Evolutionary conservation across 2,329 filamentous ascomycete genomes (phyloP).

Genomic region (Pseudogymnoascus sp.): DNA sequence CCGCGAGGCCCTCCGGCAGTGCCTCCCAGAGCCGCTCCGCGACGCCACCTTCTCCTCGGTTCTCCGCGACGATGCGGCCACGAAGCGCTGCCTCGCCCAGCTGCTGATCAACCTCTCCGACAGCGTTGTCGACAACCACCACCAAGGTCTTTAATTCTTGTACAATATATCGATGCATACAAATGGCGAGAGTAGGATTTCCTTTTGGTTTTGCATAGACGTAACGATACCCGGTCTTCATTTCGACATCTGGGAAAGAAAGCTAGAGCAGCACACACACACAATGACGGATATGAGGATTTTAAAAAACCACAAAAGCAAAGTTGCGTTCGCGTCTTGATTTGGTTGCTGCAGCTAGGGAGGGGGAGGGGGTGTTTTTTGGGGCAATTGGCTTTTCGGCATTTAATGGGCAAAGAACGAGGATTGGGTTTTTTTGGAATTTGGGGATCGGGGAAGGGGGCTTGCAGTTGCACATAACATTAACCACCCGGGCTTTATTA

Average conservation of each 20-base stretch:
- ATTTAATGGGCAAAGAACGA: background rate
- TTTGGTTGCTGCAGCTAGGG: slow-evolving; percentile 7
- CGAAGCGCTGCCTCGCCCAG: slow-evolving; percentile 95
- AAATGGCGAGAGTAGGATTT: slow-evolving; percentile 20
- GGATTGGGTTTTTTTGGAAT: background rate
- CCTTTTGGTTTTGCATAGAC: slow-evolving; percentile 29
- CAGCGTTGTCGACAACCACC: slow-evolving; percentile 51
- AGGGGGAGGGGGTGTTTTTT: background rate
- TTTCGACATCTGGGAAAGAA: slow-evolving; percentile 16
- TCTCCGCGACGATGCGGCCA: slow-evolving; percentile 91
- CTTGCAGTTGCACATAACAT: slow-evolving; percentile 5
- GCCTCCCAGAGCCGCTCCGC: slow-evolving; percentile 93
- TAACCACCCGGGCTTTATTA: background rate
- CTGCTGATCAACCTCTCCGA: slow-evolving; percentile 94
- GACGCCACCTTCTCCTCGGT: slow-evolving; percentile 97
- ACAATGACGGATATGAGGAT: slow-evolving; percentile 7
- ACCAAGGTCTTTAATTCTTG: slow-evolving; percentile 27
- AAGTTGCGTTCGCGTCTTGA: background rate
- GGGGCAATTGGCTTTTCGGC: background rate
- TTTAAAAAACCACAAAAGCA: slow-evolving; percentile 6
- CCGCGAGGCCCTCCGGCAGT: slow-evolving; percentile 89
- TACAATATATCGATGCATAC: slow-evolving; percentile 21
- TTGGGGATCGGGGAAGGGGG: background rate
- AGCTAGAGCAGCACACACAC: slow-evolving; percentile 9
- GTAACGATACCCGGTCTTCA: slow-evolving; percentile 28